Percentiles rank a stretch among this genome's conserved stretches.
Evolutionary conservation across 2,329 filamentous ascomycete species (phyloP).

Genomic region (Colletotrichum sp.): DNA sequence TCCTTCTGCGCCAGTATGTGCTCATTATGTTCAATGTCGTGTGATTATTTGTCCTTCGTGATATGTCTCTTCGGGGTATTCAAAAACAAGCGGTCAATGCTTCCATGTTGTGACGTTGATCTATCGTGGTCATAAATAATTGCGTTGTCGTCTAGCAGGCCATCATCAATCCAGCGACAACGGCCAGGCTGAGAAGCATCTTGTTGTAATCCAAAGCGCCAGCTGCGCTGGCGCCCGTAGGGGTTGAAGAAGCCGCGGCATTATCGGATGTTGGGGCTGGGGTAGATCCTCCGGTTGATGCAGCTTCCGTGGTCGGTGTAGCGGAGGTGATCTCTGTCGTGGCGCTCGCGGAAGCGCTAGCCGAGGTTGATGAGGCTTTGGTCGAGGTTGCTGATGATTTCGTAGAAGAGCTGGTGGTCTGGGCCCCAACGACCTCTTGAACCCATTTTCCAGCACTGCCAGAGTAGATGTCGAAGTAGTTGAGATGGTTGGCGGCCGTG

Average conservation of each 20-base stretch:
- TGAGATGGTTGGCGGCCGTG: constrained; percentile 34
- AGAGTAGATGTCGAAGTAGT: constrained; percentile 30
- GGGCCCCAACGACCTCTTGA: background rate
- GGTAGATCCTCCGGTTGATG: background rate
- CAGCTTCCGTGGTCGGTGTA: background rate
- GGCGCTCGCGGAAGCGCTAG: background rate
- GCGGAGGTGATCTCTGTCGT: background rate
- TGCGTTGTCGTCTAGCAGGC: background rate
- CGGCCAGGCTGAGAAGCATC: background rate
- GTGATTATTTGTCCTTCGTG: background rate
- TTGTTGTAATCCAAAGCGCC: background rate
- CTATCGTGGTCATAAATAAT: background rate
- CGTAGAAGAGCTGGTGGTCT: background rate
- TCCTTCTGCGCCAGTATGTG: background rate
- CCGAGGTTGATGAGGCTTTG: background rate
- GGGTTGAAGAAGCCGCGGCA: background rate
- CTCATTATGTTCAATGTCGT: background rate
- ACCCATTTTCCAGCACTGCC: constrained; percentile 15
- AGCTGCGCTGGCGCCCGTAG: background rate
- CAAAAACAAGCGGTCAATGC: background rate
- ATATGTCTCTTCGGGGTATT: background rate
- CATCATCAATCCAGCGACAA: background rate
- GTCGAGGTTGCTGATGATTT: background rate
- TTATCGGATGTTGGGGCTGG: background rate
- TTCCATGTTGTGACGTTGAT: constrained; percentile 1